Evolutionary conservation across 148 eudicot genomes (phyloP), one percentile per base, ranked within the genome.

Genomic region (Arctostaphylos glauca): DNA sequence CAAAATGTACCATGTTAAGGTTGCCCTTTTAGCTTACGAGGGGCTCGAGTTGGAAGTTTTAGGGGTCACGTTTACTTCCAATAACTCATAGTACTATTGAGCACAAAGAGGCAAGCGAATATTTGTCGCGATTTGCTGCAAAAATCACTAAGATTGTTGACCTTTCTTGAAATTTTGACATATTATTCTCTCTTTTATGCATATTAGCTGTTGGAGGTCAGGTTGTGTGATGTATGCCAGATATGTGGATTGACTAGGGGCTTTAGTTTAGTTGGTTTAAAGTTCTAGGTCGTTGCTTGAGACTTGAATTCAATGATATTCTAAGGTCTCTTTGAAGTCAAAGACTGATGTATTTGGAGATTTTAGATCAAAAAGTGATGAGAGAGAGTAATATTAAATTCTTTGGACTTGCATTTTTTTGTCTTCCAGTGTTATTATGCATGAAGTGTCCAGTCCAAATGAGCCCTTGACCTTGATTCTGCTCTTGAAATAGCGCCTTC

Each of bases 1-100:
- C 92, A 96, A 98, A 96, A 94, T 94, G 99, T 96, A 23, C 95
- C 98, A 97, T 84, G 90, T 92, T 73, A 96, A 94, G 89, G 91
- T 94, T 82, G 97, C 84, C 97, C 95, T 5, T 92, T 92, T 86
- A 90, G 91, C 84, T 89, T 93, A 70, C 92, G 92, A 77, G 98
- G 93, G 77, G 76, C 97, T 71, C 92, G 95, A 77, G 84, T 90
- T 70, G 95, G 94, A 78, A 91, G 88, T 68, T 93, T 91, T 81
- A 92, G 94, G 53, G 97, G 93, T 86, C 99, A 94, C 89, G 95
- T 93, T 60, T 94, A 74, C 99, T 94, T 83, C 99, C 99, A 48
- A 81, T 96, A 73, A 97, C 99, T 60, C 98, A 96, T n/a, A n/a
- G 38, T 70, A 93, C 99, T 23, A 88, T 94, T 82, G 99, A 96